Conservation (phyloP, 257 asterid species). For the Plantago major region DNA sequence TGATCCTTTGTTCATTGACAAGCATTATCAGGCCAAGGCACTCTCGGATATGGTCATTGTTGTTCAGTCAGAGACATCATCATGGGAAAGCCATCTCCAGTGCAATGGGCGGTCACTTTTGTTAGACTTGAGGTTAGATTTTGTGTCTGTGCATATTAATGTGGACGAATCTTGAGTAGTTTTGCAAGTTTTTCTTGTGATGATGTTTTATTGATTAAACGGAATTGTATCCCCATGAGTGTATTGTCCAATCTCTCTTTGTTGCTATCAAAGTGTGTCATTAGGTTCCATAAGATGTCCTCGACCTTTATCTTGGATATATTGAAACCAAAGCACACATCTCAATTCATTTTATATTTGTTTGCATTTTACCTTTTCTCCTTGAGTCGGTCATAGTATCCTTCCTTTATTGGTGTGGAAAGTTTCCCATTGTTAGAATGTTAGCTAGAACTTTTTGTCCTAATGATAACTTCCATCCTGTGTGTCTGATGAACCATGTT, state of each 20-base stretch:
- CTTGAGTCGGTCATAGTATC: conserved; percentile 5
- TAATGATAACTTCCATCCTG: conserved; percentile 4
- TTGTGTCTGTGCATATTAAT: conserved; percentile 20
- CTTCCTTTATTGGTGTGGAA: conserved; percentile 18
- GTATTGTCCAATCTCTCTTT: conserved; percentile 17
- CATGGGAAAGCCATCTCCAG: conserved; percentile 98
- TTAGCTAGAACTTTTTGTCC: not conserved
- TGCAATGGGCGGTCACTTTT: conserved; percentile 82
- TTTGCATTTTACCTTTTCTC: not conserved
- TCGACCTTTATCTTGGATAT: conserved; percentile 2
- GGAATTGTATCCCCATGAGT: conserved; percentile 9
- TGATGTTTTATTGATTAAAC: conserved; percentile 9
- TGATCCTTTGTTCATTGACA: conserved; percentile 86
- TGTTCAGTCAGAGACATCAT: conserved; percentile 91
- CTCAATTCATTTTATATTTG: not conserved
- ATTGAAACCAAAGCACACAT: not conserved
- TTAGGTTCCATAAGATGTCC: not conserved
- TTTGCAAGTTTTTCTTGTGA: conserved; percentile 12
- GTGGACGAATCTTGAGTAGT: conserved; percentile 14
- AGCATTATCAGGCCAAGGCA: conserved; percentile 91
- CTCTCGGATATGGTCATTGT: conserved; percentile 96
- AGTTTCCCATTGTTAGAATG: not conserved
- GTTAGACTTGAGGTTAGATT: conserved; percentile 81
- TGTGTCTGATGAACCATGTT: conserved; percentile 21
- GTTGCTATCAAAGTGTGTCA: not conserved